Conservation (phyloP, 805 yeast species). For the Yarrowia alimentaria region DNA sequence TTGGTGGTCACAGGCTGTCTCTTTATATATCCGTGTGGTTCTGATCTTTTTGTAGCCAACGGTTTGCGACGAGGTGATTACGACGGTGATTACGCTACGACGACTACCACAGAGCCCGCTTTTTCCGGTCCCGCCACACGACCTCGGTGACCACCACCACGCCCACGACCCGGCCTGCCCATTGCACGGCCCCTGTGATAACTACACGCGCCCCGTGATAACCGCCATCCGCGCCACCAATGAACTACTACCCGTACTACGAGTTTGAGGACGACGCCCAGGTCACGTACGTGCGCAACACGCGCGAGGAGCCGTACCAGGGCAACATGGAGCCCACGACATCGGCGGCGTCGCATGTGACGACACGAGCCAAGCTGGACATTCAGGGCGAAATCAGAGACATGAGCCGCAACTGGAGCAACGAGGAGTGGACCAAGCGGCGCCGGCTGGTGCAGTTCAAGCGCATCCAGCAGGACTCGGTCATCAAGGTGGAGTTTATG, state of each 20-base stretch:
- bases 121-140: no score
- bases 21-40: no score
- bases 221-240: background rate
- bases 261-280: slow-evolving; percentile 24
- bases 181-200: no score
- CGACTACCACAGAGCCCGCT: no score
- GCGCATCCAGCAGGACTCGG: slow-evolving; percentile 41
- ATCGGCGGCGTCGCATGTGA: background rate
- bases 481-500: slow-evolving; percentile 43
- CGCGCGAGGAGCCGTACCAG: slow-evolving; percentile 27
- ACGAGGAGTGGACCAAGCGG: slow-evolving; percentile 44
- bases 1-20: no score
- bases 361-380: slow-evolving; percentile 36
- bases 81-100: no score
- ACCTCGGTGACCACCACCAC: no score
- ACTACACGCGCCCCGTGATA: no score
- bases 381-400: slow-evolving; percentile 37
- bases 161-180: no score
- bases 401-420: slow-evolving; percentile 50
- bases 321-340: slow-evolving; percentile 5
- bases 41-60: no score
- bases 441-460: slow-evolving; percentile 52
- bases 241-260: slow-evolving; percentile 26
- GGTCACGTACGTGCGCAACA: slow-evolving; percentile 24
- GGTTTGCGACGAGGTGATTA: no score